phyloP scores from a whole-genome alignment of 202 grass and related monocot species.

The Hordeum pubiflorum region DNA sequence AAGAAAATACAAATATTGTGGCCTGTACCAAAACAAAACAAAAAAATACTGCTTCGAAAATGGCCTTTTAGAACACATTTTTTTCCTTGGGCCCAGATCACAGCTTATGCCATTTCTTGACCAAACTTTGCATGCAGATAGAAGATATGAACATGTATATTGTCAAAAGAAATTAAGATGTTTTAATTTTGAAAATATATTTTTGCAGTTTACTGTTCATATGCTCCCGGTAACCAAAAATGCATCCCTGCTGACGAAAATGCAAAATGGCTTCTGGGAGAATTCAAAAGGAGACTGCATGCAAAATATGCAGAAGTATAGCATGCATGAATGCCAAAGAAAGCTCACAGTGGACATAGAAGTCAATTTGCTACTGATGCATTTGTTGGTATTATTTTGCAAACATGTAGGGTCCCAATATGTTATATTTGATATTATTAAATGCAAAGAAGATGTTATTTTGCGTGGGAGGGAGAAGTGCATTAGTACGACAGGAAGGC shows the following conservation, averaged over 20 bases:
- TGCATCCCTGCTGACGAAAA: not conserved
- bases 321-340: not conserved
- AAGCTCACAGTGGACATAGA: not conserved
- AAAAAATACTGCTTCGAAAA: not conserved
- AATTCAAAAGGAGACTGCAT: not conserved
- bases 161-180: not conserved
- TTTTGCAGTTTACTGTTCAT: not conserved
- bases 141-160: not conserved
- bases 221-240: not conserved
- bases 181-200: not conserved
- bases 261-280: not conserved
- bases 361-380: not conserved
- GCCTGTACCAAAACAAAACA: not conserved
- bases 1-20: not conserved
- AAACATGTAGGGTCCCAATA: not conserved
- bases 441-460: not conserved
- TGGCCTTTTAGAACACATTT: not conserved
- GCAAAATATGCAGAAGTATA: not conserved
- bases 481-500: not conserved
- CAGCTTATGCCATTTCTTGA: not conserved
- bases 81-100: not conserved
- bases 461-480: not conserved
- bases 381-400: conserved; percentile 9
- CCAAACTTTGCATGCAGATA: not conserved
- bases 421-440: not conserved